These are phyloP conservation scores for Boechera stricta DNA, from an alignment of 345 rosid species.

Conservation along the genomic window DNA sequence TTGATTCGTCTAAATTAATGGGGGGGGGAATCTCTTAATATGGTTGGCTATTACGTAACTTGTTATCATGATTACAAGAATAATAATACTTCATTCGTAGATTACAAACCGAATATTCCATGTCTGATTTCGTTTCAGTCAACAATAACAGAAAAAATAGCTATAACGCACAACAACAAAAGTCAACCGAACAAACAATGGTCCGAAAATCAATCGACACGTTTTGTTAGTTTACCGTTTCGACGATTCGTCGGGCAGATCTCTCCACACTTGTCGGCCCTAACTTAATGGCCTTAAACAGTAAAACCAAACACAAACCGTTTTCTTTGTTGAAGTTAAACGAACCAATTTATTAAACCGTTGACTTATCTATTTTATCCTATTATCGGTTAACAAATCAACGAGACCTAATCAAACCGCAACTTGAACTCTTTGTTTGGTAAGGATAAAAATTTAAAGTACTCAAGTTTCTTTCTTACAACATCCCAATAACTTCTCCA, in stretches of 20 bases:
- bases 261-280: constrained; percentile 33
- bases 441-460: constrained; percentile 38
- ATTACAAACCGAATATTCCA: constrained; percentile 38
- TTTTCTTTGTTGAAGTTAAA: constrained; percentile 36
- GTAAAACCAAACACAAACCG: constrained; percentile 21
- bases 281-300: constrained; percentile 18
- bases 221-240: constrained; percentile 38
- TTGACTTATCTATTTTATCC: constrained; percentile 31
- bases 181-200: constrained; percentile 38
- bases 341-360: constrained; percentile 26
- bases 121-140: constrained; percentile 28
- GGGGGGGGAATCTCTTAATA: background rate
- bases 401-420: constrained; percentile 37
- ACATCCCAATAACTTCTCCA: constrained; percentile 44
- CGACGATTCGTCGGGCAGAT: constrained; percentile 35
- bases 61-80: constrained; percentile 11
- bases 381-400: constrained; percentile 19
- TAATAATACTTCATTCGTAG: constrained; percentile 8
- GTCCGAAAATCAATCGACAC: constrained; percentile 38
- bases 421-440: constrained; percentile 29
- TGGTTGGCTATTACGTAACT: constrained; percentile 12
- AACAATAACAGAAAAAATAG: background rate
- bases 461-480: constrained; percentile 13
- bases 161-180: constrained; percentile 22
- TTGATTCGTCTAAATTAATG: background rate